These are phyloP conservation scores for Leucocoprinus sp. DNA, from an alignment of 768 basidiomycete genomes.

Conservation along the genomic window DNA sequence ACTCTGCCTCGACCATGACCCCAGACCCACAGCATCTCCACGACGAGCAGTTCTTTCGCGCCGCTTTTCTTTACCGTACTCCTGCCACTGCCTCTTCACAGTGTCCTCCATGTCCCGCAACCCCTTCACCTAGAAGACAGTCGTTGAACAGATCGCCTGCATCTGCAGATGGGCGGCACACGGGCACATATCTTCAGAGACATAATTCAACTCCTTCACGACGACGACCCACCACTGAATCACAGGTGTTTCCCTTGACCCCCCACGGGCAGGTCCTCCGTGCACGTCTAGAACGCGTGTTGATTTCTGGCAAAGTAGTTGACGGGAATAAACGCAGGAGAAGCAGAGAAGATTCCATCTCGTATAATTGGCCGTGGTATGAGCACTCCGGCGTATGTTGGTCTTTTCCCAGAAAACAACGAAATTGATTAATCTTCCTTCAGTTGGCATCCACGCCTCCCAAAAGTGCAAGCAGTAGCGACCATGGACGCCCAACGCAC, in stretches of 20 bases:
- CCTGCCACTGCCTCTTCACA: constrained; percentile 2
- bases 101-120: constrained; percentile 1
- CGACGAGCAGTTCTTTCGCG: constrained; percentile 9
- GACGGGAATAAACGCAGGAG: not conserved
- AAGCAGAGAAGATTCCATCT: not conserved
- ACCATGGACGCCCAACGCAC: not conserved
- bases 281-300: constrained; percentile 14
- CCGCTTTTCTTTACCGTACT: constrained; percentile 12
- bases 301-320: constrained; percentile 4
- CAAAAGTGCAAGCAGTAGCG: constrained; percentile 11
- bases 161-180: not conserved
- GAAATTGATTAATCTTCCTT: not conserved
- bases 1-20: too few relatives aligned
- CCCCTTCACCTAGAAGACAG: constrained; percentile 7
- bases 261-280: constrained; percentile 15
- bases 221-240: not conserved
- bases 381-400: constrained; percentile 4
- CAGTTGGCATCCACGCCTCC: constrained; percentile 1
- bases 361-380: constrained; percentile 3
- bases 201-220: constrained; percentile 5
- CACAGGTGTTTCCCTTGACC: constrained; percentile 3
- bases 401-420: not conserved
- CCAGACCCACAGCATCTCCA: too few relatives aligned
- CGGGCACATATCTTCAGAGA: constrained; percentile 1
- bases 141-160: constrained; percentile 10